Base-by-base conservation (phyloP, 2,329 filamentous ascomycete species). In the Pseudocercospora macadamiae region DNA sequence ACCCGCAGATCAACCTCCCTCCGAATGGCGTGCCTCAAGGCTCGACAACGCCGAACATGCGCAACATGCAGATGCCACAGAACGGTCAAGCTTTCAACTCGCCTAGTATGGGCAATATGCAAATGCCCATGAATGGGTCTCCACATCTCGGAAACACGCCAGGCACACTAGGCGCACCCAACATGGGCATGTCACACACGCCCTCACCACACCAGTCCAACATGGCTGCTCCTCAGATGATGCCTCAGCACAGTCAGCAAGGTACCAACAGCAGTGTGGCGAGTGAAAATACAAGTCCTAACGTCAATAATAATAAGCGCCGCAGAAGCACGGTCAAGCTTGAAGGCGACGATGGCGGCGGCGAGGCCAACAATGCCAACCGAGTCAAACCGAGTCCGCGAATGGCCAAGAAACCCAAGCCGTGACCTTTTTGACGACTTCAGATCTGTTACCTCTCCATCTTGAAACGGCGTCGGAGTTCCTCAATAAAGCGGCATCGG, bases 201-300 rank as follows among this genome's bases (percentile, higher is more conserved):
- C 78, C 78, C 7, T 79, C 76, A 21, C 79, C 79, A 18, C 76
- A 76, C 37, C 71, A 71, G 62, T 75, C 74, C 8, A 75, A 79
- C 64, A 76, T 71, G 76, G 77, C 60, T 73, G 80, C 59, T 69
- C 80, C 61, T 68, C 79, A 65, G 21, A 86, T 87, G 82, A 76
- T 82, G 51, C 78, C 81, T 47, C 83, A 85, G 67, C 81, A 80
- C 70, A 84, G 76, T 68, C 83, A 83, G 62, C 80, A 82, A 67
- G 80, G 80, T 47, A 80, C 80, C n/a, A 83, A 80, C 63, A 84
- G 79, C 71, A 82, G 73, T 16, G 75, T 75, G 63, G 80, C 81
- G 7, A 86, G 83, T 66, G 83, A 84, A 28, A 87, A 84, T 64
- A 86, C 85, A 4, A 87, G 85, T 64, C 85, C 85, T 2, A 86